Evolutionary conservation across 192 early-diverging fungal genomes (phyloP).

Genomic region (Coemansia sp.): DNA sequence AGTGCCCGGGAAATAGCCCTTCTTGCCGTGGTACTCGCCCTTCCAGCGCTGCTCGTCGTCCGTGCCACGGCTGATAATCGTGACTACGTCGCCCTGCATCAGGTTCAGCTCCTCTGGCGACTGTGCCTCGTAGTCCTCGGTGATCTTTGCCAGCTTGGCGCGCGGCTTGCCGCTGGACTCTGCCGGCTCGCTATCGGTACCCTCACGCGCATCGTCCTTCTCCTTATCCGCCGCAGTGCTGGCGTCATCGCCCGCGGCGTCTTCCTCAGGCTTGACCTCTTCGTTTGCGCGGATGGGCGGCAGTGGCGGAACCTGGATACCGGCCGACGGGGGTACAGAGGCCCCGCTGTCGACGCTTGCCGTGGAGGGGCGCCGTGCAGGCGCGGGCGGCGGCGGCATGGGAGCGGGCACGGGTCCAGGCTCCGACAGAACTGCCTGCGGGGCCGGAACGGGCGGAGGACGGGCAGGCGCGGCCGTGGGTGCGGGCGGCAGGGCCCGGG

Average conservation of each 20-base stretch:
- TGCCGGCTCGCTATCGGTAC: not conserved
- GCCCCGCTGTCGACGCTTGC: no score
- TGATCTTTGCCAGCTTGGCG: slow-evolving; percentile 54
- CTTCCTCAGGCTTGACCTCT: not conserved
- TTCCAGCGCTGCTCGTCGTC: slow-evolving; percentile 59
- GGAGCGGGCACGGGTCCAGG: not conserved
- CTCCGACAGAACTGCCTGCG: no score
- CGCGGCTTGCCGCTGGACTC: slow-evolving; percentile 8
- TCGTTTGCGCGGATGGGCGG: no score
- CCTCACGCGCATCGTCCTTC: no score
- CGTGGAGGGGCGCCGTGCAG: not conserved
- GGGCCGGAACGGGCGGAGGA: slow-evolving; percentile 2
- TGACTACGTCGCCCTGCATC: slow-evolving; percentile 60
- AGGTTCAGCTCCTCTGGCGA: slow-evolving; percentile 63
- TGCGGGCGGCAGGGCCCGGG: slow-evolving; percentile 16
- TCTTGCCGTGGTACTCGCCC: slow-evolving; percentile 74
- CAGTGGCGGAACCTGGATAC: not conserved
- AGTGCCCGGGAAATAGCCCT: slow-evolving; percentile 63
- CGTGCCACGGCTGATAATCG: slow-evolving; percentile 55
- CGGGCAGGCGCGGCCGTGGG: not conserved
- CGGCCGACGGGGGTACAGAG: not conserved
- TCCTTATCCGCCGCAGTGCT: no score
- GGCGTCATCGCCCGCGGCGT: not conserved
- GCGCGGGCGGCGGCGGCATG: not conserved
- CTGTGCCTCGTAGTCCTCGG: slow-evolving; percentile 66